Conservation (phyloP, 371 early-diverging fungal genomes). For the Apophysomyces elegans region DNA sequence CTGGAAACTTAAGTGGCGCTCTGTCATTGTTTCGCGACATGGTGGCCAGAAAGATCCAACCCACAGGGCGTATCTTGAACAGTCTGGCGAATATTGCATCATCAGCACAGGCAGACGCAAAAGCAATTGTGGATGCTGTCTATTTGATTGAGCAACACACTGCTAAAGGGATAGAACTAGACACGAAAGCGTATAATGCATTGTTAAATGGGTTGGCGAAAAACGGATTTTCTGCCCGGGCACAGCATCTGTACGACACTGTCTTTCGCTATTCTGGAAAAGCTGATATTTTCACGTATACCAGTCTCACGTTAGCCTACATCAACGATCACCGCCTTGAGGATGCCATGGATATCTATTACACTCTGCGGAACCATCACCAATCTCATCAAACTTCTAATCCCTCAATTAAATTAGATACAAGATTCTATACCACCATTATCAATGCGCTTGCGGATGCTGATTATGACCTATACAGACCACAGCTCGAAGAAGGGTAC, state of each 20-base stretch:
- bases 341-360: slow-evolving; percentile 52
- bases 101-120: slow-evolving; percentile 4
- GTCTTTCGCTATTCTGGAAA: slow-evolving; percentile 33
- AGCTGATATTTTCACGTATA: slow-evolving; percentile 39
- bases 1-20: slow-evolving; percentile 38
- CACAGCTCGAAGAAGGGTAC: slow-evolving; percentile 18
- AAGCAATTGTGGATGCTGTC: not conserved
- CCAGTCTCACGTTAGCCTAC: slow-evolving; percentile 46
- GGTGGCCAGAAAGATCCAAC: slow-evolving; percentile 28
- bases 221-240: slow-evolving; percentile 38
- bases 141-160: slow-evolving; percentile 11
- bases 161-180: slow-evolving; percentile 2
- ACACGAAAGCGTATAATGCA: slow-evolving; percentile 31
- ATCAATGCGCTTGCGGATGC: slow-evolving; percentile 25
- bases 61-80: slow-evolving; percentile 39
- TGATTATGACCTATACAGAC: slow-evolving; percentile 1
- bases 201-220: slow-evolving; percentile 36
- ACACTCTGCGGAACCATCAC: slow-evolving; percentile 40
- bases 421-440: slow-evolving; percentile 28
- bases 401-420: slow-evolving; percentile 20
- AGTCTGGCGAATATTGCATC: slow-evolving; percentile 34
- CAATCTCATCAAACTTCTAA: not conserved
- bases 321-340: slow-evolving; percentile 38
- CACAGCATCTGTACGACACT: slow-evolving; percentile 43
- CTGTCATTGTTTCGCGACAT: slow-evolving; percentile 44